Evolutionary conservation across 805 yeast genomes (phyloP).

Genomic region (Debaryomyces prosopidis): DNA sequence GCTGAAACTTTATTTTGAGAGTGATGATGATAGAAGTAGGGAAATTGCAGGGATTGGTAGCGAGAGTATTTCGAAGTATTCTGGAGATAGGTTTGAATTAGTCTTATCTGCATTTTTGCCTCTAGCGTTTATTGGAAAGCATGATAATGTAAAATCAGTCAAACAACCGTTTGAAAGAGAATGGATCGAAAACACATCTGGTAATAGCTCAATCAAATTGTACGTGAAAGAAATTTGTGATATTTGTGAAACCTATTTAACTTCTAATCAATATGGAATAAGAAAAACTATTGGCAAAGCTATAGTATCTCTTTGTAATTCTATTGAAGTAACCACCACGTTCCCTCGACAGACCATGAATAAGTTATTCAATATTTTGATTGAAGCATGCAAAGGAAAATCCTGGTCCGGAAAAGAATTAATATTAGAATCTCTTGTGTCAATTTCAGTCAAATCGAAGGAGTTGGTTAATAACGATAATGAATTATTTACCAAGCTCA

Average conservation of each 20-base stretch:
- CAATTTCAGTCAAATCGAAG: slow-evolving; percentile 50
- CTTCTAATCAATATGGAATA: slow-evolving; percentile 58
- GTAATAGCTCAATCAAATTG: slow-evolving; percentile 71
- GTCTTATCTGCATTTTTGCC: slow-evolving; percentile 72
- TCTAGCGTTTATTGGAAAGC: slow-evolving; percentile 72
- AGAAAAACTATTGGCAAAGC: slow-evolving; percentile 72
- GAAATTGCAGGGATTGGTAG: slow-evolving; percentile 60
- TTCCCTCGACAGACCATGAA: slow-evolving; percentile 19
- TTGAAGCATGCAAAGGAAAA: slow-evolving; percentile 70
- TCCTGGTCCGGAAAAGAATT: slow-evolving; percentile 88
- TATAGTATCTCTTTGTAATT: slow-evolving; percentile 56
- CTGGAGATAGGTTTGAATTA: slow-evolving; percentile 64
- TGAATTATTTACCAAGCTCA: slow-evolving; percentile 37
- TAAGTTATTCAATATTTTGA: slow-evolving; percentile 50
- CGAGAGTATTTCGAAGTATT: slow-evolving; percentile 65
- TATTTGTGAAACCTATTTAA: slow-evolving; percentile 49
- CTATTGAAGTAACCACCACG: slow-evolving; percentile 31
- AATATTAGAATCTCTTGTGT: slow-evolving; percentile 68
- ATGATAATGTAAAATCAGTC: slow-evolving; percentile 55
- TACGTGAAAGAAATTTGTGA: slow-evolving; percentile 68
- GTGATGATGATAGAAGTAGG: slow-evolving; percentile 48
- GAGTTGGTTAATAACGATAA: slow-evolving; percentile 26
- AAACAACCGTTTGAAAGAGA: slow-evolving; percentile 53
- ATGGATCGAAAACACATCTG: slow-evolving; percentile 80
- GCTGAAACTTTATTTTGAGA: slow-evolving; percentile 57